phyloP scores from a whole-genome alignment of 176 grass and related monocot genomes.

The Aegilops speltoides region DNA sequence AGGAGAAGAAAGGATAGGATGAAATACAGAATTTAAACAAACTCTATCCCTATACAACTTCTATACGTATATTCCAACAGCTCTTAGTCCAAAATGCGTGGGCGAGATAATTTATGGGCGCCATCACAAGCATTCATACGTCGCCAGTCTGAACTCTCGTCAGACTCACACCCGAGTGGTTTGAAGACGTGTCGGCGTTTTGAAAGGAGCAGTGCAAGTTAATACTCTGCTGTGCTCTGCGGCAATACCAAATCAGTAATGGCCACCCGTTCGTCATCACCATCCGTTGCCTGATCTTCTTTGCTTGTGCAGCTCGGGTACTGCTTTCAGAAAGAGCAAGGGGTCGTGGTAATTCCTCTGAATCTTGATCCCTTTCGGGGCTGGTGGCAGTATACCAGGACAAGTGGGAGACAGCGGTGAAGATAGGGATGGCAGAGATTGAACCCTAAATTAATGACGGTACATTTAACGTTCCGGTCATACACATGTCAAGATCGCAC shows the following conservation, averaged over 20 bases:
- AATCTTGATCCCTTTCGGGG: too few relatives aligned
- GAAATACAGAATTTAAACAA: too few relatives aligned
- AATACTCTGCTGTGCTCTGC: neutral
- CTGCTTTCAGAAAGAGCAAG: neutral
- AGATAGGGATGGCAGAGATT: neutral
- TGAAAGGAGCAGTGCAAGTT: neutral
- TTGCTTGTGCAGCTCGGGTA: neutral
- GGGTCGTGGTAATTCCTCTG: too few relatives aligned
- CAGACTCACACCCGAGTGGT: neutral
- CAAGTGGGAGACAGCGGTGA: neutral
- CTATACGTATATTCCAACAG: too few relatives aligned
- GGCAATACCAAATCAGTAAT: neutral
- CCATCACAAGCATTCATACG: neutral
- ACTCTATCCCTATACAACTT: too few relatives aligned
- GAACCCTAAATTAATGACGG: neutral
- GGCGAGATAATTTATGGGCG: neutral
- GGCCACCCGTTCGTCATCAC: neutral
- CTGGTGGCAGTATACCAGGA: neutral
- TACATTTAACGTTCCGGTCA: neutral
- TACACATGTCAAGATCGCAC: neutral
- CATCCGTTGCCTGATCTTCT: neutral
- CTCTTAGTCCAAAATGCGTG: neutral
- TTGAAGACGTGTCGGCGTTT: slow-evolving; percentile 2
- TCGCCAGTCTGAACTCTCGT: neutral
- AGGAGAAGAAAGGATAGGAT: too few relatives aligned